Evolutionary conservation across 495 filamentous ascomycete species (phyloP).

Genomic region (Penicillium flavigenum): DNA sequence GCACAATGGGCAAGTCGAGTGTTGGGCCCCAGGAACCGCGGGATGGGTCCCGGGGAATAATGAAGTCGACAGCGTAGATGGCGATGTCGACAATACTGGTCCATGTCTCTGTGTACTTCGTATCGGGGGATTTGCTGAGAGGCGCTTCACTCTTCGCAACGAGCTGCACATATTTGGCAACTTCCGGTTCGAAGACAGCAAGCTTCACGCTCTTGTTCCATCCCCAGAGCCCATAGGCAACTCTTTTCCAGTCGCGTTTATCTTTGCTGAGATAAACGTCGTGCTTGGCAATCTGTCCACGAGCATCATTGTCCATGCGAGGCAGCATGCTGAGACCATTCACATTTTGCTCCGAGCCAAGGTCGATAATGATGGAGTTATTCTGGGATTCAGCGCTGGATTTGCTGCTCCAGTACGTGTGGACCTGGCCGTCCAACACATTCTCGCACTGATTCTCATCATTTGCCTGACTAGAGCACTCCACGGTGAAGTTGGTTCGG

Average conservation of each 20-base stretch:
- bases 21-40: constrained; percentile 48
- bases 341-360: no score
- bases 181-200: constrained; percentile 36
- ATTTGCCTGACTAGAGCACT: no score
- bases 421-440: no score
- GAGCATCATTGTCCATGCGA: no score
- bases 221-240: constrained; percentile 49
- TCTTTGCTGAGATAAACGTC: constrained; percentile 41
- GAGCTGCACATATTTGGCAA: constrained; percentile 43
- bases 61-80: constrained; percentile 21
- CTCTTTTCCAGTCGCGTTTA: constrained; percentile 33
- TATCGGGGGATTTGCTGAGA: no score
- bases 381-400: no score
- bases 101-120: constrained; percentile 24
- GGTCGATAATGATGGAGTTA: no score
- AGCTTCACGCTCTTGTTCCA: constrained; percentile 3
- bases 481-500: no score
- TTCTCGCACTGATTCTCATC: no score
- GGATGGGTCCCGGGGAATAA: constrained; percentile 9
- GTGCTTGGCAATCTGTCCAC: constrained; percentile 32
- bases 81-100: constrained; percentile 35
- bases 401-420: no score
- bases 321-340: no score
- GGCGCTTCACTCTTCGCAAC: constrained; percentile 23
- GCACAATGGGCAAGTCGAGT: constrained; percentile 53